Base-by-base conservation (phyloP, 1,284 basidiomycete species). In the Cryptococcus sp. region DNA sequence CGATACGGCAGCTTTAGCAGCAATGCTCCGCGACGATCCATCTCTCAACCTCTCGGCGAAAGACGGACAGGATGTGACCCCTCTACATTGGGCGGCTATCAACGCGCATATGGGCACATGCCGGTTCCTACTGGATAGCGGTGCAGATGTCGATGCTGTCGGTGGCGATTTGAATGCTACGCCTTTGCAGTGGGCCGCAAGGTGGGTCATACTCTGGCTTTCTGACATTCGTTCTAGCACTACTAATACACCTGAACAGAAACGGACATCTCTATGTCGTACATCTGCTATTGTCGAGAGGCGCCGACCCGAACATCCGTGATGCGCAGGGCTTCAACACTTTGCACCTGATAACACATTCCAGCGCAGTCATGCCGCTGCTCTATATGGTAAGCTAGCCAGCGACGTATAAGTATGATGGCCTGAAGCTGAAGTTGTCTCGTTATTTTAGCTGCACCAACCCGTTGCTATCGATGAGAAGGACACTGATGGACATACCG, bases 301-400 rank as follows among this genome's bases (percentile, higher is more conserved):
- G 88, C 60, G 94, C 95, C 42, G 94, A 99, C 81, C 95, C 95
- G 0, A 90, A 86, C 57, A 88, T 97, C 57, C 75, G 83, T 58
- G 96, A 99, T 78, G 86, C 89, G 0, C 96, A 99, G 78, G 94
- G 94, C 4, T 99, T 98, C 85, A 98, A 98, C 76, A 85, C 92
- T 0, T 83, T 99, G 1, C 96, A 99, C 76, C 85, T 99, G 49
- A 89, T 93, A 58, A 95, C 93, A 0, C 96, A 99, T 75, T 93
- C 91, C 0, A 92, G 89, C 3, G 88, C 88, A 1, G 90, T 97
- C 61, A 96, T 98, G 92, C 88, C 95, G 0, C 78, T 99, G 39
- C 81, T 97, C 17, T 97, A 96, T 76, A 84, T 99, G 43, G 76
- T 76, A 56, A 65, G 76, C 48, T 49, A 17, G 5, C 13, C 16